Conservation (phyloP, 1,284 basidiomycete genomes). For the Cutaneotrichosporon cavernicola region DNA sequence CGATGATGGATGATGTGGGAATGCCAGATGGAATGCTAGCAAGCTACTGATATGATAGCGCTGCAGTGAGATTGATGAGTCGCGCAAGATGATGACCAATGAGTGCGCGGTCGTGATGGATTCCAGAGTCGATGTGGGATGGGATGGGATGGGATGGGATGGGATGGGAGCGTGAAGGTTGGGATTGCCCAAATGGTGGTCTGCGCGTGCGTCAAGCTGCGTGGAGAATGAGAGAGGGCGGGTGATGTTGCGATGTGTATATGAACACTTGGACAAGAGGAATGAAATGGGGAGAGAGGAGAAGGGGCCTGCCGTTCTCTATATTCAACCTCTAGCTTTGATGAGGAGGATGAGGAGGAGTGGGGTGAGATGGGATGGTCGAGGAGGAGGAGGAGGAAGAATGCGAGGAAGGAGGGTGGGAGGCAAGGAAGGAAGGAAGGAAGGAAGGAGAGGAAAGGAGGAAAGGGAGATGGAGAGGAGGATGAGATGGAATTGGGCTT, state of each 20-base stretch:
- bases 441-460: not conserved
- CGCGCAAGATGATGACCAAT: not conserved
- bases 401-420: not conserved
- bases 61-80: not conserved
- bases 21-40: not conserved
- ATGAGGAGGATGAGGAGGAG: slow-evolving; percentile 11
- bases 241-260: not conserved
- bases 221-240: not conserved
- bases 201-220: not conserved
- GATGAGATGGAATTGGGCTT: too few relatives aligned
- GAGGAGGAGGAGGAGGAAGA: slow-evolving; percentile 7
- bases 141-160: too few relatives aligned
- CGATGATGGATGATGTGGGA: not conserved
- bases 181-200: not conserved
- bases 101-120: not conserved
- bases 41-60: not conserved
- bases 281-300: slow-evolving; percentile 1
- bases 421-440: not conserved
- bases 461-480: not conserved
- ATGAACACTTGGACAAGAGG: slow-evolving; percentile 12
- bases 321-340: slow-evolving; percentile 9
- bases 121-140: not conserved
- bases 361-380: not conserved
- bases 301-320: slow-evolving; percentile 8
- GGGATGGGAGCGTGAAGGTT: not conserved